Evolutionary conservation across 176 grass and related monocot genomes (phyloP), one percentile per base, ranked within the genome.

Genomic region (Canna indica): DNA sequence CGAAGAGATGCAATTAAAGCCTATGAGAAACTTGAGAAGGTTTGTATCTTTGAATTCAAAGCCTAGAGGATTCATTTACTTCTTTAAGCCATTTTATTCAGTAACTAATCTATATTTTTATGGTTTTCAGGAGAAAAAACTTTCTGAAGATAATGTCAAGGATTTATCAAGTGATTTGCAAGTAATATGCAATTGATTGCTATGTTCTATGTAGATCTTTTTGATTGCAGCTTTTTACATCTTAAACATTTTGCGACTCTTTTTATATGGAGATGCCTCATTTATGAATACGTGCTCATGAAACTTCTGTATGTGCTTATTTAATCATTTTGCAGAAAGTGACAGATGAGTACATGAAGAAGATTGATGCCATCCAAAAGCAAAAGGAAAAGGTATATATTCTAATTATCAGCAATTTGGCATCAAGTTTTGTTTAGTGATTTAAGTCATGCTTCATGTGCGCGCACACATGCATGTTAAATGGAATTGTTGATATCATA

Each of bases 1-100:
- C 85, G 89, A 77, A 85, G 88, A 83, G 88, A 92, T 75, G 86
- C 94, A 34, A 92, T 93, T 52, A 99, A 99, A 87, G 72, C 86
- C 64, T 99, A 97, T 38, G 82, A 90, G 53, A 99, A 99, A 80
- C 89, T 99, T n/a, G 77, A 93, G 84, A 99, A 99, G 86, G 94
- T 99, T 84, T 80, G 72, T 42, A 56, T 29, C n/a, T 69, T 69
- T 59, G 64, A 62, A 60, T 73, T 30, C 34, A 32, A 16, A 12
- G 67, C 35, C 33, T 59, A 44, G 59, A 20, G 13, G 61, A 59
- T 58, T n/a, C 17, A 25, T 44, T 46, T 68, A 72, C 59, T 4
- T 28, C 13, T 64, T 34, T 30, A 47, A 54, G 36, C 54, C 78
- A 61, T 89, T 72, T 22, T 65, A 48, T 73, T 5, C 52, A 13